A percentile compares a stretch with the other conserved stretches of the same genome.
phyloP scores from a whole-genome alignment of 768 basidiomycete genomes.

The Mycena metata region DNA sequence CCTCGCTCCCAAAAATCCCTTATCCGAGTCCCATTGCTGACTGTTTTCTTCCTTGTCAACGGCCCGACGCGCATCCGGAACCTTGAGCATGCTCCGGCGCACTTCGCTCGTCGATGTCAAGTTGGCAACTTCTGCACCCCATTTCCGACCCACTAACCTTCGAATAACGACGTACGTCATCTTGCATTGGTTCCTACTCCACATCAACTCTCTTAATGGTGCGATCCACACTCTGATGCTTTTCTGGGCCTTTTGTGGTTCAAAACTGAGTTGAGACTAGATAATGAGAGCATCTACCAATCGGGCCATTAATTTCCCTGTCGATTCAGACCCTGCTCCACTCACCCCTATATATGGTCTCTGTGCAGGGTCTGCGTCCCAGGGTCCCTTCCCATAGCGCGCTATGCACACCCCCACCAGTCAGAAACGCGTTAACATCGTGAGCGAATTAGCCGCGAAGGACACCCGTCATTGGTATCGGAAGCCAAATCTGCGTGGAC shows the following conservation, averaged over 20 bases:
- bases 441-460: constrained; percentile 12
- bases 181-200: neutral
- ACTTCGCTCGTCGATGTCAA: neutral
- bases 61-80: constrained; percentile 5
- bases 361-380: neutral
- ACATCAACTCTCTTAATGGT: neutral
- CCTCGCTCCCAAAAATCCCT: no score
- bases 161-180: constrained; percentile 1
- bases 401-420: neutral
- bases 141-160: neutral
- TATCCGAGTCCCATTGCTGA: neutral
- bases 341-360: constrained; percentile 4
- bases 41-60: neutral
- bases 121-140: neutral
- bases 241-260: neutral
- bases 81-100: constrained; percentile 13
- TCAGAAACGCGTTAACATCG: neutral
- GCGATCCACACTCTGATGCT: neutral
- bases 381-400: neutral
- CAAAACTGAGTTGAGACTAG: neutral
- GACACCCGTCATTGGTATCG: constrained; percentile 13
- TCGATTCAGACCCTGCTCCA: neutral
- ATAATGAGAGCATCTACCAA: neutral
- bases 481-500: constrained; percentile 23
- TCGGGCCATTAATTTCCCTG: neutral